Evolutionary conservation across 2,329 filamentous ascomycete genomes (phyloP).

Genomic region (Neopestalotiopsis sp.): DNA sequence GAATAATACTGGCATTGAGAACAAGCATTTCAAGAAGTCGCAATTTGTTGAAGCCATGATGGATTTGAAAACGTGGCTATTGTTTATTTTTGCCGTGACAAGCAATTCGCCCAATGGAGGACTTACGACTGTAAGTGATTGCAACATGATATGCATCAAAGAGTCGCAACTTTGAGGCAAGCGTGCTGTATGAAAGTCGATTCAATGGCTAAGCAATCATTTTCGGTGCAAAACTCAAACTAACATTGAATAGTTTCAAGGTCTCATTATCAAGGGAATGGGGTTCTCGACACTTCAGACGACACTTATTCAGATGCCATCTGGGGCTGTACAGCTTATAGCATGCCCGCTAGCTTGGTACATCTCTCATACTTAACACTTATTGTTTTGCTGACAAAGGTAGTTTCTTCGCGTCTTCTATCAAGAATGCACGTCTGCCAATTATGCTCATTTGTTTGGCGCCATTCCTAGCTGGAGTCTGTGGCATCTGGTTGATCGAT

Average conservation of each 20-base stretch:
- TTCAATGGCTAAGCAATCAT: no score
- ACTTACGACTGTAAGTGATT: constrained; percentile 16
- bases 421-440: constrained; percentile 9
- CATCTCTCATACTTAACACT: not conserved
- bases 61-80: constrained; percentile 59
- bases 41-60: constrained; percentile 61
- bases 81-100: constrained; percentile 61
- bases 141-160: not conserved
- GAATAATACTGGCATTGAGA: constrained; percentile 65
- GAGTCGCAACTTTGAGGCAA: not conserved
- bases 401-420: constrained; percentile 19
- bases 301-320: constrained; percentile 21
- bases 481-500: constrained; percentile 20
- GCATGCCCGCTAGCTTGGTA: constrained; percentile 20
- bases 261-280: constrained; percentile 20
- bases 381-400: not conserved
- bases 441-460: constrained; percentile 21
- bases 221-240: not conserved
- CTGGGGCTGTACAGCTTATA: constrained; percentile 19
- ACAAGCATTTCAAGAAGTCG: constrained; percentile 57
- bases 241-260: constrained; percentile 10
- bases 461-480: constrained; percentile 20
- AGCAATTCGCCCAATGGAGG: constrained; percentile 39
- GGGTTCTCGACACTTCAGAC: constrained; percentile 21
- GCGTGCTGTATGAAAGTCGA: no score